Base-by-base conservation (phyloP, 345 rosid species). In the Eucalyptus sideroxylon region DNA sequence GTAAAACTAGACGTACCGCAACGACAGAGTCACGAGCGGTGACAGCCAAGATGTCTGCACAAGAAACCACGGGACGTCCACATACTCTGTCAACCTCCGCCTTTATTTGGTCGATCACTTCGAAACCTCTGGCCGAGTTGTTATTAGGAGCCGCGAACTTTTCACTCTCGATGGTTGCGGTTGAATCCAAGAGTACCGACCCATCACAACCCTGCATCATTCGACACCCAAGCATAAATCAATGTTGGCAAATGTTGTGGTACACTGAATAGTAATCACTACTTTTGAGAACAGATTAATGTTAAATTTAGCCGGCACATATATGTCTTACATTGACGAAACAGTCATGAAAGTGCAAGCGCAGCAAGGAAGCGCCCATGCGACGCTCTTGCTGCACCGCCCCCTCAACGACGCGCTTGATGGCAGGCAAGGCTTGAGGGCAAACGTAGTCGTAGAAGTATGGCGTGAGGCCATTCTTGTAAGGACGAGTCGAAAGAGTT, bases 141-240 rank as follows among this genome's bases (percentile, higher is more conserved):
- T 26, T 50, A 69, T 95, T 96, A 3, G 94, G 88, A 10, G 1
- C 1, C 2, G 96, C 94, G 42, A 90, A 89, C 90, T 95, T 95
- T 91, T 96, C 96, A 42, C 95, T 95, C 42, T 88, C 93, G 19
- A 94, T 91, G 11, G 92, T 93, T 24, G 95, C 42, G 3, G 96
- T 90, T 45, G 92, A 87, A 91, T 96, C 98, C 65, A 96, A 87
- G 86, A 95, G 95, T 90, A 94, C 69, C 31, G 96, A 96, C 1
- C 91, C 98, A 60, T 96, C 98, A 88, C 97, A 96, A n/a, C 98
- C 98, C 97, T 96, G 42, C 37, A 10, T 65, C 72, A 65, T 65
- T n/a, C 37, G 16, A 65, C 37, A 14, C 37, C 72, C 72, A 65
- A 30, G 1, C 72, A 15, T 65, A 14, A 34, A 65, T 65, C 16